Base-by-base conservation (phyloP, 2,329 filamentous ascomycete genomes). In the Hypocreales sp. region DNA sequence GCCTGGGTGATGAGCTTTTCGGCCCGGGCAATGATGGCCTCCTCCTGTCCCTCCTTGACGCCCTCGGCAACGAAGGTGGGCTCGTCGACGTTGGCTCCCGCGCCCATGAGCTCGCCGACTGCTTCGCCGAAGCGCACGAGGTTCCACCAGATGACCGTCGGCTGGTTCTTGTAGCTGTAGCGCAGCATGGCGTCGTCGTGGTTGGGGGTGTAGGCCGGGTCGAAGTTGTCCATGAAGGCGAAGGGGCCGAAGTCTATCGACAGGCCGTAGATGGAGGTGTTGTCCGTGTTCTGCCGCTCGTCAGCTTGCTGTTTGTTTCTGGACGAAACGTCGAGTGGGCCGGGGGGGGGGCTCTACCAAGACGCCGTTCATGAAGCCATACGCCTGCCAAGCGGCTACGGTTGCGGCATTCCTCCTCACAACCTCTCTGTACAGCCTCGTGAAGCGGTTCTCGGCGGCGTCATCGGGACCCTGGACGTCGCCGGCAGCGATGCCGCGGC, bases 331-430 rank as follows among this genome's bases (percentile, higher is more conserved):
- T n/a, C n/a, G n/a, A n/a, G n/a, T n/a, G n/a, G n/a, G n/a, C n/a
- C n/a, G n/a, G n/a, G 4, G 8, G 4, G 3, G 17, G 8, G 24
- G 3, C 7, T 4, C 8, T 37, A 56, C 53, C 31, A 98, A 61
- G 4, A 98, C 90, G 24, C 90, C 90, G 44, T 98, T 98, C 67
- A 92, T 95, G 57, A 98, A 98, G n/a, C 83, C 90, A 45, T 95
- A 95, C 0, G 83, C 84, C 57, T 98, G 92, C 87, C 90, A 95
- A 39, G 78, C 70, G 8, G 90, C 90, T 2, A 95, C 86, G 0
- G 80, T 92, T 32, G 67, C 63, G 2, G 90, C 90, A 46, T 94
- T 98, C 18, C 81, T 71, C 22, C 83, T 72, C 4, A 75, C 74
- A 30, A 98, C 75, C 44, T 92, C 84, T 20, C 90, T 75, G 50